Evolutionary conservation across 2,329 filamentous ascomycete species (phyloP), one percentile per base, ranked within the genome.

Genomic region (Aspergillus chevalieri): DNA sequence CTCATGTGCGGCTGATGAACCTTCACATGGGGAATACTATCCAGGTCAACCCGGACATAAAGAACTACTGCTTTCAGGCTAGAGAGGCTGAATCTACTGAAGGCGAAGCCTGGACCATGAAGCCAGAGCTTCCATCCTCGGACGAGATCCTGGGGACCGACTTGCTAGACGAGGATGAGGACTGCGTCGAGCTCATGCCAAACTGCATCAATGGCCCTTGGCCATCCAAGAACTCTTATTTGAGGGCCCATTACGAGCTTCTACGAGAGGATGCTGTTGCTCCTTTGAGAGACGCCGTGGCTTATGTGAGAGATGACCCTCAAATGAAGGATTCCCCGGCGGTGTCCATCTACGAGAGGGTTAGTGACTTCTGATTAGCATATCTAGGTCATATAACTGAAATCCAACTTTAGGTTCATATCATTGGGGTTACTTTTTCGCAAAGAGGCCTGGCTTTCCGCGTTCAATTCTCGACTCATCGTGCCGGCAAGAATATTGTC

Each of bases 181-280:
- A 65, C 7, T 53, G 50, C 19, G 59, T 74, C 2, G 57, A 68
- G 3, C 62, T 84, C 0, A 68, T 73, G 0, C 58, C 71, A 0
- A 89, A 89, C 57, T 71, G 71, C 6, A 71, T 83, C 17, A 54
- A 78, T 1, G 74, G 74, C 0, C 72, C 82, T 0, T 92, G 84
- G 75, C 54, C 68, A 0, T 81, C 75, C 4, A 84, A 80, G 43
- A 75, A 82, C 1, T 73, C 77, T 0, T 95, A 95, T 50, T 73
- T 95, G 0, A 73, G 81, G 28, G 78, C 82, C 0, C 87, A 94
- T 45, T 95, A 93, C 62, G 74, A 82, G 3, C 78, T 95, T 1
- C 75, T 89, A 6, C 79, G 90, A 2, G 86, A 89, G 60, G 89
- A 95, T 62, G 80, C 83, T 0, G 73, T 87, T 3, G 79, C 85